Percentiles rank a stretch among this genome's conserved stretches.
These are phyloP conservation scores for Pisolithus tinctorius DNA, from an alignment of 768 basidiomycete genomes.

Conservation along the genomic window DNA sequence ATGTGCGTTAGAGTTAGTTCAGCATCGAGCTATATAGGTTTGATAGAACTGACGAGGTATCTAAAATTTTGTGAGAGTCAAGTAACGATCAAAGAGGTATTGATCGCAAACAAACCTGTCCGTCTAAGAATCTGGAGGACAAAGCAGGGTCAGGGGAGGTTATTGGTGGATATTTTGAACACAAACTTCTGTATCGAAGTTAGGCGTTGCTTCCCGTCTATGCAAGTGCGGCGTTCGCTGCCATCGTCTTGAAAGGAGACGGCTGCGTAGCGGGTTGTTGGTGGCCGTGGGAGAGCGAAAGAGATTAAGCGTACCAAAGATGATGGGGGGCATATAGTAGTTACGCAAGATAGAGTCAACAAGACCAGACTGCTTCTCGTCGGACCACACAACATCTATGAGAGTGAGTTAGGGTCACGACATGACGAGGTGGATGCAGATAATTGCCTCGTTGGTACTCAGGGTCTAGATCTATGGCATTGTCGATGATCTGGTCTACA, in stretches of 20 bases:
- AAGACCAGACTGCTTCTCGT: conserved; percentile 50
- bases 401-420: not conserved
- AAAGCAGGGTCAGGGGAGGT: not conserved
- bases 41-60: conserved; percentile 34
- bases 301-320: conserved; percentile 43
- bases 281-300: conserved; percentile 1
- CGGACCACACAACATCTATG: conserved; percentile 59
- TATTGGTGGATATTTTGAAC: not conserved
- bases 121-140: conserved; percentile 44
- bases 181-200: conserved; percentile 56
- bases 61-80: conserved; percentile 20
- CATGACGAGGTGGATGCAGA: not conserved
- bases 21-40: not conserved
- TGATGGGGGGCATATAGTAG: conserved; percentile 61
- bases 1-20: conserved; percentile 3
- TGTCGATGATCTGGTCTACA: conserved; percentile 43
- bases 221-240: conserved; percentile 44
- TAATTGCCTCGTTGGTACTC: conserved; percentile 57
- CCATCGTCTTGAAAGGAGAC: conserved; percentile 35
- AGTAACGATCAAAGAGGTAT: not conserved
- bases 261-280: conserved; percentile 22
- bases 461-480: conserved; percentile 49
- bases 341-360: conserved; percentile 62
- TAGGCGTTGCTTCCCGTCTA: conserved; percentile 70
- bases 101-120: conserved; percentile 36